Evolutionary conservation across 2,329 filamentous ascomycete species (phyloP).

Genomic region (Fusarium austroafricanum): DNA sequence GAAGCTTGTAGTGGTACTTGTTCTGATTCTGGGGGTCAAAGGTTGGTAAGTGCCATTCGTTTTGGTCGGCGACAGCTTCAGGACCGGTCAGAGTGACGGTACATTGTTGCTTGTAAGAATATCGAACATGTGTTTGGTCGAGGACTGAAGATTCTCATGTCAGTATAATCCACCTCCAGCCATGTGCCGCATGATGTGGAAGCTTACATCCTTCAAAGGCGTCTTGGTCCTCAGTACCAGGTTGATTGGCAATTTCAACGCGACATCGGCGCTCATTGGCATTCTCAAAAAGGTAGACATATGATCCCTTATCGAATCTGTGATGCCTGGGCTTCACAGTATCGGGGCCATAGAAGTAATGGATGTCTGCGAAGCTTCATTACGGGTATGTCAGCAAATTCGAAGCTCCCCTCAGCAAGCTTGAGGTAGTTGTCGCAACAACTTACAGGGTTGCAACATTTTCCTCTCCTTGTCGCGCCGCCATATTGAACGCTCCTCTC

Average conservation of each 20-base stretch:
- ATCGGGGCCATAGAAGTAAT: slow-evolving; percentile 81
- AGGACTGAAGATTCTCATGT: slow-evolving; percentile 62
- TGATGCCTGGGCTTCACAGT: slow-evolving; percentile 77
- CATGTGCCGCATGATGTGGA: not conserved
- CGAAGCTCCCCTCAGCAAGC: not conserved
- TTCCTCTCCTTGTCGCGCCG: slow-evolving; percentile 61
- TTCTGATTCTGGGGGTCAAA: slow-evolving; percentile 78
- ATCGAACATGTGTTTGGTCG: slow-evolving; percentile 72
- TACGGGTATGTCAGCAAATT: slow-evolving; percentile 17
- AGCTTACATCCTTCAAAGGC: slow-evolving; percentile 79
- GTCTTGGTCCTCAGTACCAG: slow-evolving; percentile 81
- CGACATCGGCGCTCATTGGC: slow-evolving; percentile 73
- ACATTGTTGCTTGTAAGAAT: slow-evolving; percentile 80
- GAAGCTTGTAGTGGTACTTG: slow-evolving; percentile 82
- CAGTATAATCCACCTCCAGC: slow-evolving; percentile 12
- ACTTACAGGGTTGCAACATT: slow-evolving; percentile 64
- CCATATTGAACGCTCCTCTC: slow-evolving; percentile 52
- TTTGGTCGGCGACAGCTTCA: slow-evolving; percentile 59
- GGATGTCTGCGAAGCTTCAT: slow-evolving; percentile 78
- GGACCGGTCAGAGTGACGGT: slow-evolving; percentile 76
- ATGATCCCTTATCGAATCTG: slow-evolving; percentile 82
- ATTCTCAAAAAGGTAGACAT: slow-evolving; percentile 84
- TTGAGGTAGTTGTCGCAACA: not conserved
- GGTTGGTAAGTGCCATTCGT: slow-evolving; percentile 80
- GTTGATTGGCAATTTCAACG: slow-evolving; percentile 80